These are phyloP conservation scores for Termitomyces bulborhizus DNA, from an alignment of 768 basidiomycete genomes.

Conservation along the genomic window DNA sequence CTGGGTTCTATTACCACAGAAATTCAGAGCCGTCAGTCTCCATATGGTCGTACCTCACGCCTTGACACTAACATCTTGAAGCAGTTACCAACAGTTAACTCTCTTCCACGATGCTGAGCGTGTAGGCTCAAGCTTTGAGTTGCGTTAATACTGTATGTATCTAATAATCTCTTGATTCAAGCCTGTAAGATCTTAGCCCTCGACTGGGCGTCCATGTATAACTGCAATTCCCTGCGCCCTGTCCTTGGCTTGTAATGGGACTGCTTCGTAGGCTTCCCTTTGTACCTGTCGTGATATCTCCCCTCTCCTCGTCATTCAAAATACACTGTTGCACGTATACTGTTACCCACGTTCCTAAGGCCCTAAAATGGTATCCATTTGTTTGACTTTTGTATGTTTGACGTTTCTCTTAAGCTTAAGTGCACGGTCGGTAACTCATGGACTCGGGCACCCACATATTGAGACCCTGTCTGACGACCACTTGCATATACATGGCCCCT, in stretches of 20 bases:
- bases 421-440: no score
- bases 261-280: conserved; percentile 3
- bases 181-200: conserved; percentile 9
- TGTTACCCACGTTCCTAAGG: not conserved
- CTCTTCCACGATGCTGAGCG: conserved; percentile 72
- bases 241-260: conserved; percentile 12
- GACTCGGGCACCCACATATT: no score
- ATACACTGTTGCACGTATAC: not conserved
- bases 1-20: conserved; percentile 90
- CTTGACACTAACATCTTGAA: conserved; percentile 5
- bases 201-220: conserved; percentile 3
- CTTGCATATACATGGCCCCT: no score
- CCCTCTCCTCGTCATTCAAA: not conserved
- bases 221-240: not conserved
- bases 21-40: conserved; percentile 82
- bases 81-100: conserved; percentile 80
- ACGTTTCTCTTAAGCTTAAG: no score
- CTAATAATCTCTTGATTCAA: conserved; percentile 11
- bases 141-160: conserved; percentile 48
- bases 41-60: not conserved
- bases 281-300: conserved; percentile 9
- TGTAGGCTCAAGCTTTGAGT: conserved; percentile 77
- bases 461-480: no score
- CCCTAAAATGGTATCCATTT: not conserved
- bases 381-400: no score